Conservation (phyloP, 2,329 filamentous ascomycete species). For the Penicillium sp. region DNA sequence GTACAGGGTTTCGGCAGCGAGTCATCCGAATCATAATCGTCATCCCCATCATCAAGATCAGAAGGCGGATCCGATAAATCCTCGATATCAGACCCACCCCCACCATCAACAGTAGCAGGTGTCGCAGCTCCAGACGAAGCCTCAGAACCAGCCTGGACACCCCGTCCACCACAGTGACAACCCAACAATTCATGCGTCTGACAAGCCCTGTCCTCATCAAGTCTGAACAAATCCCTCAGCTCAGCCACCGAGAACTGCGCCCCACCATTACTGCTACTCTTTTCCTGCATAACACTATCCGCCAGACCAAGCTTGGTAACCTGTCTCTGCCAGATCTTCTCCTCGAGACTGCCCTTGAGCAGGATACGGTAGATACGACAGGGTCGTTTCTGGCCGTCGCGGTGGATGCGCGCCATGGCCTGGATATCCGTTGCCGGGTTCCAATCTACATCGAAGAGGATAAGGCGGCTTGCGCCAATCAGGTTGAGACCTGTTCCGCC, state of each 20-base stretch:
- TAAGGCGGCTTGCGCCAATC: slow-evolving; percentile 59
- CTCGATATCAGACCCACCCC: slow-evolving; percentile 4
- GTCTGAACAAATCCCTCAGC: slow-evolving; percentile 56
- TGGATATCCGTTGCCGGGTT: slow-evolving; percentile 66
- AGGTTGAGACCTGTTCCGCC: slow-evolving; percentile 63
- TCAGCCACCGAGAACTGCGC: slow-evolving; percentile 59
- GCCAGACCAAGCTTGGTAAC: slow-evolving; percentile 62
- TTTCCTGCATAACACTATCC: slow-evolving; percentile 62
- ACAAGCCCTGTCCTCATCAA: slow-evolving; percentile 54
- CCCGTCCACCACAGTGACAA: slow-evolving; percentile 54
- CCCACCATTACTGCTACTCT: slow-evolving; percentile 37
- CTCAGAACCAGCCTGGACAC: slow-evolving; percentile 19
- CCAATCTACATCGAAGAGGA: slow-evolving; percentile 68
- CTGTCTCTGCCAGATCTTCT: slow-evolving; percentile 67
- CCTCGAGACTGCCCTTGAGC: slow-evolving; percentile 60
- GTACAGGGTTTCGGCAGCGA: slow-evolving; percentile 24
- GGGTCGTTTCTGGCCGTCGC: slow-evolving; percentile 60
- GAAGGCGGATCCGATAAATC: neutral
- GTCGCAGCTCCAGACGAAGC: slow-evolving; percentile 8
- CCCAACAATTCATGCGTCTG: slow-evolving; percentile 61
- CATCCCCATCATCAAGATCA: slow-evolving; percentile 1
- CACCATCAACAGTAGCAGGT: slow-evolving; percentile 6
- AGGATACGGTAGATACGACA: slow-evolving; percentile 63
- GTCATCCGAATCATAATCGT: slow-evolving; percentile 19
- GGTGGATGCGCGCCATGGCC: slow-evolving; percentile 65